These are phyloP conservation scores for Paecilomyces sp. DNA, from an alignment of 2,329 filamentous ascomycete genomes.

Conservation along the genomic window DNA sequence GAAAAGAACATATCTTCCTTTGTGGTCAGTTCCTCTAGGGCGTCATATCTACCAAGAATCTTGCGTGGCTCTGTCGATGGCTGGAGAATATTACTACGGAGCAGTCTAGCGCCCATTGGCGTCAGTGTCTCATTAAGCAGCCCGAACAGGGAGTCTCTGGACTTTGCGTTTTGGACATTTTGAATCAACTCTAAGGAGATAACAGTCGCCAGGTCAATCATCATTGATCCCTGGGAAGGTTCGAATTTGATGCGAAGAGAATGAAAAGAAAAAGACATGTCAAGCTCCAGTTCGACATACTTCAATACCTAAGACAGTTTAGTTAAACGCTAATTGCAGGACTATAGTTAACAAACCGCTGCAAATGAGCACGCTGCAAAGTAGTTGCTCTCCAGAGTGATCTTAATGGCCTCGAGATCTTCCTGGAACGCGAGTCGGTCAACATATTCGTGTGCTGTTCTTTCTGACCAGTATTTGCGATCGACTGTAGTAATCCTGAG, in stretches of 20 bases:
- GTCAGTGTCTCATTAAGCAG: conserved; percentile 79
- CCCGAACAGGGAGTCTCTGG: conserved; percentile 75
- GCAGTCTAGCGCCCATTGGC: conserved; percentile 77
- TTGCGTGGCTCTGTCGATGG: conserved; percentile 68
- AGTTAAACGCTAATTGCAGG: conserved; percentile 6
- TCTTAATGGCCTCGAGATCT: conserved; percentile 73
- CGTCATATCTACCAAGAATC: conserved; percentile 68
- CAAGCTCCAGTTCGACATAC: conserved; percentile 66
- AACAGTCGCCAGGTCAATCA: conserved; percentile 87
- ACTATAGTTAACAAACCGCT: conserved; percentile 54
- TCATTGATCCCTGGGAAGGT: conserved; percentile 86
- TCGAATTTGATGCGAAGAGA: conserved; percentile 82
- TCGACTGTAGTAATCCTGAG: conserved; percentile 60
- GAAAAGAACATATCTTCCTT: conserved; percentile 81
- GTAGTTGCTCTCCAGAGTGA: conserved; percentile 74
- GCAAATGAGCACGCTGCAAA: conserved; percentile 80
- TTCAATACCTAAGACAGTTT: conserved; percentile 58
- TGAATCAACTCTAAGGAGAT: conserved; percentile 83
- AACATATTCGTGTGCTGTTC: conserved; percentile 68
- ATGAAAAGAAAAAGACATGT: conserved; percentile 64
- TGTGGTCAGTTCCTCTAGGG: conserved; percentile 70
- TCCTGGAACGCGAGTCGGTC: conserved; percentile 70
- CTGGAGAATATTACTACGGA: conserved; percentile 81
- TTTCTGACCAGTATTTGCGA: conserved; percentile 77
- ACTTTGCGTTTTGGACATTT: conserved; percentile 70